A percentile compares a stretch with the other conserved stretches of the same genome.
Conservation (phyloP, 2,329 filamentous ascomycete genomes). For the Cladophialophora bantiana region DNA sequence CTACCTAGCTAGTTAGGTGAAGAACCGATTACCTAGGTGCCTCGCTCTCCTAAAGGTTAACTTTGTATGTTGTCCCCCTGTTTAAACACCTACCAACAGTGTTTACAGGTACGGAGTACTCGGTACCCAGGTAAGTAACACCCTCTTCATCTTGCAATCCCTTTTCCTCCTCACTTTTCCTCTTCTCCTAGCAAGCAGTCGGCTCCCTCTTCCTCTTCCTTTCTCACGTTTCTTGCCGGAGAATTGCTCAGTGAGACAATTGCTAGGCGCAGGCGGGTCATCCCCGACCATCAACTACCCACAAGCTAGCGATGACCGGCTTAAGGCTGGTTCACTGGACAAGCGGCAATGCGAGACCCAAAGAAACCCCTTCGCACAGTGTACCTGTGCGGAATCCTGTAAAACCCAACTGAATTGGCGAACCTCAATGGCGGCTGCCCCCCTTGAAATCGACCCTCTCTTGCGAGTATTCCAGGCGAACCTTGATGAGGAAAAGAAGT, state of each 20-base stretch:
- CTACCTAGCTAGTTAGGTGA: background rate
- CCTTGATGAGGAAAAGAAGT: constrained; percentile 17
- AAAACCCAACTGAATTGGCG: background rate
- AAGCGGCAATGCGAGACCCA: constrained; percentile 29
- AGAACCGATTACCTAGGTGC: background rate
- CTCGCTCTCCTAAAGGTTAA: background rate
- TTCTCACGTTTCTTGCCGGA: constrained; percentile 12
- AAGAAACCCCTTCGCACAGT: constrained; percentile 2
- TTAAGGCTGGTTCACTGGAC: constrained; percentile 14
- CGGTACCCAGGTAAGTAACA: background rate
- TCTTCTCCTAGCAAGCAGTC: no score
- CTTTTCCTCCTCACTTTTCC: background rate
- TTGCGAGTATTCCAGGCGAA: constrained; percentile 3
- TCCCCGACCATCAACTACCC: constrained; percentile 18
- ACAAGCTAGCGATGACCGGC: constrained; percentile 29
- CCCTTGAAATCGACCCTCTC: background rate
- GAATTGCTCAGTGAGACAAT: constrained; percentile 16
- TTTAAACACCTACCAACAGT: no score
- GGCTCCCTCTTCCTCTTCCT: background rate
- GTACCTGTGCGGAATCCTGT: background rate
- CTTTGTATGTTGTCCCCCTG: no score
- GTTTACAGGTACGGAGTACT: no score
- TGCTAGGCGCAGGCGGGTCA: constrained; percentile 23
- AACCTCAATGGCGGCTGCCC: background rate
- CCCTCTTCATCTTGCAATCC: background rate